Conservation (phyloP, 352 stramenopile species). For the Labyrinthula sp. region DNA sequence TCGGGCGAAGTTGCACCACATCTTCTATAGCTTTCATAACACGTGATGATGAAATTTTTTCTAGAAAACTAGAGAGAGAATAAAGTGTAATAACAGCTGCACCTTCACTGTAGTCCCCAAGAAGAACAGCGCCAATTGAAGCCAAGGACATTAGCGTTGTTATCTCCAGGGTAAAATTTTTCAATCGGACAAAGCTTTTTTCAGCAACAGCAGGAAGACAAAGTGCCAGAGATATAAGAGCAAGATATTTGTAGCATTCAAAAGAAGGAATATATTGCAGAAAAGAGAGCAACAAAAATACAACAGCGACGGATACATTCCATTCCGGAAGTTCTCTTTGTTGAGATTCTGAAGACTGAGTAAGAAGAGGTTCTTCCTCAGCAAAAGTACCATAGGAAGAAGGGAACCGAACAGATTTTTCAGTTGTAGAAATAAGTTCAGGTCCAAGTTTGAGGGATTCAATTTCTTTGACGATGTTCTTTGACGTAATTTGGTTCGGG, state of each 20-base stretch:
- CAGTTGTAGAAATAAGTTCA: background rate
- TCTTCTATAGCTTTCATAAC: conserved; percentile 38
- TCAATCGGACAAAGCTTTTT: conserved; percentile 1
- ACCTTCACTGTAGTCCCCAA: conserved; percentile 44
- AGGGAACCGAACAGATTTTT: background rate
- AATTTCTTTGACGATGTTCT: background rate
- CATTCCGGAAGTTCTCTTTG: background rate
- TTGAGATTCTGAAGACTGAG: conserved; percentile 1
- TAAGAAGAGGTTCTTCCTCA: background rate
- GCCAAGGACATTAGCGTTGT: conserved; percentile 52
- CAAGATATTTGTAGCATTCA: conserved; percentile 3
- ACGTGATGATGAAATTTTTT: conserved; percentile 38
- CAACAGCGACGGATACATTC: conserved; percentile 13
- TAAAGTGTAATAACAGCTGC: conserved; percentile 47
- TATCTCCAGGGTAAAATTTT: conserved; percentile 39
- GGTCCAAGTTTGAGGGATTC: background rate
- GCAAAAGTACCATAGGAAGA: too few species aligned
- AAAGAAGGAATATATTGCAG: conserved; percentile 2
- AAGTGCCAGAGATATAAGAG: background rate
- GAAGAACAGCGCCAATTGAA: conserved; percentile 39
- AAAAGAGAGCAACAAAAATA: conserved; percentile 6
- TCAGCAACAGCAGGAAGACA: conserved; percentile 6
- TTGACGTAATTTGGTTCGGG: background rate
- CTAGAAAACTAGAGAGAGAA: conserved; percentile 42
- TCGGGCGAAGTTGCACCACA: conserved; percentile 41